Conservation (phyloP, 2,329 filamentous ascomycete species). For the Tolypocladium tropicale region DNA sequence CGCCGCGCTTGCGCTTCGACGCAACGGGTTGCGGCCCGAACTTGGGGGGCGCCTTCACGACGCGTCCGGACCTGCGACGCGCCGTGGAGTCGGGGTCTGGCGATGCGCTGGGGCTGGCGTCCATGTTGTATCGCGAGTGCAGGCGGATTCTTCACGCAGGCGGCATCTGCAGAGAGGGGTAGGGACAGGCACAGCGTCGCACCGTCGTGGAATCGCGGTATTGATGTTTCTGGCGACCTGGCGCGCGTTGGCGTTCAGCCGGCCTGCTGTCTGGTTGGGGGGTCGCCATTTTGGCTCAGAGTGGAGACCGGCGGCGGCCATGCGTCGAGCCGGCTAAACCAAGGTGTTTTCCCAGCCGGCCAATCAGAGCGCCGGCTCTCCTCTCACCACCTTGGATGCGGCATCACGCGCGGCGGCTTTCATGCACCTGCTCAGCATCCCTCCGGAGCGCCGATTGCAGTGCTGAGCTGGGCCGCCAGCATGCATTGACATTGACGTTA, state of each 20-base stretch:
- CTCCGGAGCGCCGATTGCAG: background rate
- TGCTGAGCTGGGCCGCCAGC: background rate
- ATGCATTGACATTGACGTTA: background rate
- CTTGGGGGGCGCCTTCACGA: slow-evolving; percentile 49
- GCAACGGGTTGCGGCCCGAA: slow-evolving; percentile 40
- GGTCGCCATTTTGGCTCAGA: slow-evolving; percentile 4
- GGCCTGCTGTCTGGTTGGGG: background rate
- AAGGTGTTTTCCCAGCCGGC: background rate
- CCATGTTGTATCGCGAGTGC: slow-evolving; percentile 8
- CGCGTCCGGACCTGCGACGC: slow-evolving; percentile 60
- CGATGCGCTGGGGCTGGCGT: slow-evolving; percentile 8
- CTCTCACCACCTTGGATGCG: background rate
- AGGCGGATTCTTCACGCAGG: slow-evolving; percentile 3
- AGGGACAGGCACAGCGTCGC: background rate
- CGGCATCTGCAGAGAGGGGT: slow-evolving; percentile 7
- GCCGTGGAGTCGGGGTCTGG: slow-evolving; percentile 39
- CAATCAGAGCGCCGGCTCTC: background rate
- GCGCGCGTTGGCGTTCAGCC: slow-evolving; percentile 7
- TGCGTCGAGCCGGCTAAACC: background rate
- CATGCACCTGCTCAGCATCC: background rate
- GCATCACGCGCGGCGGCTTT: background rate
- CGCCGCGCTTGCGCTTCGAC: slow-evolving; percentile 48
- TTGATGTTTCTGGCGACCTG: slow-evolving; percentile 2
- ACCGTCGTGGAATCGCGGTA: background rate
- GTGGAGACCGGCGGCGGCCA: background rate